Evolutionary conservation across 73 alveolate genomes (phyloP).

Genomic region (Symbiodinium pilosum): DNA sequence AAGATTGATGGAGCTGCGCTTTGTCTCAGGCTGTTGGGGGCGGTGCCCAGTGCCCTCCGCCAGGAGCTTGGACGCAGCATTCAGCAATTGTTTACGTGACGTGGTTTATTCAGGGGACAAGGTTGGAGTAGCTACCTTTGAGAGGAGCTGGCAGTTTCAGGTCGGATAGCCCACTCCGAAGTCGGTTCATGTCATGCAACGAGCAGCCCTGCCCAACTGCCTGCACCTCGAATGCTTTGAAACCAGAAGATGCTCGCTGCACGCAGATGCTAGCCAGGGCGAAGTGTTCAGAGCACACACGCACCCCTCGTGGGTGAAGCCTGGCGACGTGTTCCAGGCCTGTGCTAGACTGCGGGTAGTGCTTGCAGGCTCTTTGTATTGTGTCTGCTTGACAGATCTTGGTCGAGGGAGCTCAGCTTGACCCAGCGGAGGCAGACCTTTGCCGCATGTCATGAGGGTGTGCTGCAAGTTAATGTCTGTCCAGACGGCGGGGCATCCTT

Average conservation of each 20-base stretch:
- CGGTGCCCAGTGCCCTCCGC: constrained; percentile 28
- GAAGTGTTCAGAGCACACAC: constrained; percentile 29
- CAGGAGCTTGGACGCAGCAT: not conserved
- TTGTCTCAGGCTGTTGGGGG: constrained; percentile 73
- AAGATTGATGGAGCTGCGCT: no score
- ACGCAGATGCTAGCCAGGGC: no score
- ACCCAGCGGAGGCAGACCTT: not conserved
- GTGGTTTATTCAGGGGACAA: no score
- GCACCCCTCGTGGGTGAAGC: constrained; percentile 32
- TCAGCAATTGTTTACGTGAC: no score
- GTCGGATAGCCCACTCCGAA: constrained; percentile 35
- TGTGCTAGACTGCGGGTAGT: no score
- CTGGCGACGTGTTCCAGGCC: constrained; percentile 36
- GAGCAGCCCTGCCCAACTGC: constrained; percentile 34
- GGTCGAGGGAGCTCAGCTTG: not conserved
- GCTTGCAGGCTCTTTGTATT: no score
- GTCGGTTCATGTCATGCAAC: constrained; percentile 63
- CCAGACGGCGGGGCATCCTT: no score
- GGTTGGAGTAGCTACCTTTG: no score
- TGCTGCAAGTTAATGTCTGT: no score
- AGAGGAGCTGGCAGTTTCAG: not conserved
- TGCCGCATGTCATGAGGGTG: not conserved
- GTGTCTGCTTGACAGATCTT: not conserved
- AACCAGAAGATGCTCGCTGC: no score
- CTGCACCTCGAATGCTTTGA: not conserved